Evolutionary conservation across 805 yeast genomes (phyloP), one percentile per base, ranked within the genome.

Genomic region (Phaffomyces antillensis): DNA sequence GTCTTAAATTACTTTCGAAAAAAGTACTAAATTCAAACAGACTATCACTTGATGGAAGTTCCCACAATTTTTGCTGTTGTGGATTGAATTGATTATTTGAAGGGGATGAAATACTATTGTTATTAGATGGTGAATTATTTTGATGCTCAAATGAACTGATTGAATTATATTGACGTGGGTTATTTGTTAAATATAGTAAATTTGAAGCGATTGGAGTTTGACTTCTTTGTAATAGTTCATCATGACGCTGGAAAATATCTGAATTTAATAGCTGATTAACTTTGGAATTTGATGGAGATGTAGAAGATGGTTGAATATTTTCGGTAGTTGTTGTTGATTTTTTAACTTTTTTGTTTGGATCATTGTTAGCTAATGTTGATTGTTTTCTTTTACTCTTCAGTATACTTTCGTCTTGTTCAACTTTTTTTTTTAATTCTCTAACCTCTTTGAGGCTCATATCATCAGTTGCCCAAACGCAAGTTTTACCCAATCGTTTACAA

Each of bases 401-500:
- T 15, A 36, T 41, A 24, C 42, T 51, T 42, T 55, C 62, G 5
- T 49, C 58, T 35, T 47, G 55, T 39, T 58, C 62, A 17, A 59
- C 56, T 38, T 48, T 50, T 35, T 53, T 49, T 47, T 58, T 52
- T 51, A 64, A 40, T 41, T 60, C 56, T 17, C 56, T 51, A 37
- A 63, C 42, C 17, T 49, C 40, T 32, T 50, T 63, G 56, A 25
- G 68, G 63, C 61, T 46, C 58, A 60, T 58, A 18, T 52, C 56
- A 28, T 77, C 79, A 11, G 66, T 67, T 10, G 91, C 88, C 79
- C 89, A 86, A 39, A 75, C 73, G 61, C 95, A 86, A 42, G 71
- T 72, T 42, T 83, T 71, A 15, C 74, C 68, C n/a, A 85, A 66
- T 39, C 95, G 64, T 16, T 58, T 48, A 59, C 95, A 86, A 54